phyloP scores from a whole-genome alignment of 2,329 filamentous ascomycete species.

The Xylariales sp. region DNA sequence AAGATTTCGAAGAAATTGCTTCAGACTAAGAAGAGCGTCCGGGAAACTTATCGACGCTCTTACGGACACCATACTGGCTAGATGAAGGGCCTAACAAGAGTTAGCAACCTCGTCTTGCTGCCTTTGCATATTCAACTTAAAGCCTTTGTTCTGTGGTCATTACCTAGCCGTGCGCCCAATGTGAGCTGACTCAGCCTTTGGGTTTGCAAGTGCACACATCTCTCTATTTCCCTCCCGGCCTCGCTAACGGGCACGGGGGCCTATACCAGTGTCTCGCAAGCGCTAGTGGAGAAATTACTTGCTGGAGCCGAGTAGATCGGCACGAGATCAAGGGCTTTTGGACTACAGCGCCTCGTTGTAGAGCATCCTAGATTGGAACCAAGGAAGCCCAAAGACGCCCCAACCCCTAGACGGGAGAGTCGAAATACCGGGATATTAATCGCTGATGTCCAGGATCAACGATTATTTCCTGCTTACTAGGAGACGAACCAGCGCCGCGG shows the following conservation, averaged over 20 bases:
- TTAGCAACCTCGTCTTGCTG: background rate
- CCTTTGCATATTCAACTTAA: constrained; percentile 31
- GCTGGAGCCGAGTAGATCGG: constrained; percentile 29
- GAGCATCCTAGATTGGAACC: constrained; percentile 26
- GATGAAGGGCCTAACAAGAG: constrained; percentile 47
- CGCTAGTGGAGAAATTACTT: constrained; percentile 20
- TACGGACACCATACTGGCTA: constrained; percentile 54
- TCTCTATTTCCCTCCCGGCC: constrained; percentile 26
- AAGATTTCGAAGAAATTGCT: constrained; percentile 60
- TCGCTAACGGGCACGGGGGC: constrained; percentile 24
- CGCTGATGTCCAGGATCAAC: constrained; percentile 21
- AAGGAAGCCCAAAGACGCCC: constrained; percentile 22
- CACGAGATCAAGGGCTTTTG: constrained; percentile 18
- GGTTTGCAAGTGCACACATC: constrained; percentile 47
- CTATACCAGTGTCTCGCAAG: constrained; percentile 27
- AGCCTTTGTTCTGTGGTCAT: constrained; percentile 26
- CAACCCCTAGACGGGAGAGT: constrained; percentile 21
- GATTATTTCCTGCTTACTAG: constrained; percentile 21
- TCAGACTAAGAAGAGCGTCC: constrained; percentile 49
- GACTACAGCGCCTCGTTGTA: constrained; percentile 32
- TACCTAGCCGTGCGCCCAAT: constrained; percentile 34
- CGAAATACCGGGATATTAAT: constrained; percentile 22
- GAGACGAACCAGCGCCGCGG: constrained; percentile 38
- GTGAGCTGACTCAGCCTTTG: constrained; percentile 36
- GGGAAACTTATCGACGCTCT: constrained; percentile 52